Percentiles rank a stretch among this genome's conserved stretches.
Evolutionary conservation across 345 rosid species (phyloP).

Genomic region (Lepidium sativum): DNA sequence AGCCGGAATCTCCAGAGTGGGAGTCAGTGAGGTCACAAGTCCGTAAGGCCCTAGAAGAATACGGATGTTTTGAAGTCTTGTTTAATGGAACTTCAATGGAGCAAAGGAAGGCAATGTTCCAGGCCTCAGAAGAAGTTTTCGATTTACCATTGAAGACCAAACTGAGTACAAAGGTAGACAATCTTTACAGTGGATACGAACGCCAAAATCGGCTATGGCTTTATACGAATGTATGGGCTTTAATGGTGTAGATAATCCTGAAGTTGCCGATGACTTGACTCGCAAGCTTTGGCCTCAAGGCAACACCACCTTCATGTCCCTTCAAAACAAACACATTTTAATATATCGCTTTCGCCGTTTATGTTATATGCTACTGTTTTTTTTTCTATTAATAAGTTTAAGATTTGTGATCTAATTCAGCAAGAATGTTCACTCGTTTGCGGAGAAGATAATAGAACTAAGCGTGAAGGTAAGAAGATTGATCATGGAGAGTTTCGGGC

Average conservation of each 20-base stretch:
- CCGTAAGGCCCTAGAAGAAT: constrained; percentile 39
- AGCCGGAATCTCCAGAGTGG: too few relatives aligned
- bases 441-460: constrained; percentile 24
- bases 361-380: too few relatives aligned
- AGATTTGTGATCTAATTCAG: constrained; percentile 6
- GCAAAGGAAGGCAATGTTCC: constrained; percentile 24
- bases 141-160: constrained; percentile 38
- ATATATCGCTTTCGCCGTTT: too few relatives aligned
- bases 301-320: constrained; percentile 19
- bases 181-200: background rate
- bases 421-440: constrained; percentile 12
- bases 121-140: constrained; percentile 37
- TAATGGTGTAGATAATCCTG: constrained; percentile 5
- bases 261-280: constrained; percentile 11
- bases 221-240: constrained; percentile 20
- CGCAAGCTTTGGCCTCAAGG: constrained; percentile 25
- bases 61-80: constrained; percentile 52
- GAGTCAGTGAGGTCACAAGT: constrained; percentile 29
- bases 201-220: constrained; percentile 4
- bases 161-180: constrained; percentile 22
- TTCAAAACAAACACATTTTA: background rate
- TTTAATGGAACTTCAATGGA: constrained; percentile 34
- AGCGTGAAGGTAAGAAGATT: constrained; percentile 35
- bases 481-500: constrained; percentile 51
- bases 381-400: background rate